phyloP scores from a whole-genome alignment of 352 stramenopile genomes.

The Phytophthora chlamydospora region DNA sequence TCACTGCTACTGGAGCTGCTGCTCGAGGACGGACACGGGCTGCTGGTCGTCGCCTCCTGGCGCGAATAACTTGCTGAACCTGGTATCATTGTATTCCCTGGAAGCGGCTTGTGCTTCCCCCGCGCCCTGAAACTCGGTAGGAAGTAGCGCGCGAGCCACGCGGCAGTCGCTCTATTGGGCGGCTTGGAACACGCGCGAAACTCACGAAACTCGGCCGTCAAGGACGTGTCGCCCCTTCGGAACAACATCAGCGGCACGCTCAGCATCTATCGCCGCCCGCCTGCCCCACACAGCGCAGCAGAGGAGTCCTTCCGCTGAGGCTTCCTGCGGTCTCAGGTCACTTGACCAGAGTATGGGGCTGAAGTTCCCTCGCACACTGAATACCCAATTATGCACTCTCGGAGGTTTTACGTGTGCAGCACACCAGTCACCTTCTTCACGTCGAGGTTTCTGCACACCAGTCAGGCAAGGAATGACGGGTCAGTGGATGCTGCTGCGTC shows the following conservation, averaged over 20 bases:
- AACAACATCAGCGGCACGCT: slow-evolving; percentile 24
- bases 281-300: slow-evolving; percentile 7
- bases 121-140: slow-evolving; percentile 2
- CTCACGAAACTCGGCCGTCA: not conserved
- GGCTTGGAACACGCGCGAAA: slow-evolving; percentile 1
- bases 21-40: slow-evolving; percentile 46
- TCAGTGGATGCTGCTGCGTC: slow-evolving; percentile 55
- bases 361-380: slow-evolving; percentile 17
- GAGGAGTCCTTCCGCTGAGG: slow-evolving; percentile 12
- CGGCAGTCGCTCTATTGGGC: slow-evolving; percentile 7
- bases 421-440: slow-evolving; percentile 8
- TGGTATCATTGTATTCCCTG: not conserved
- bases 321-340: slow-evolving; percentile 8
- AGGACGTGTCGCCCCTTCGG: slow-evolving; percentile 5
- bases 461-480: slow-evolving; percentile 35
- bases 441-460: too few relatives aligned
- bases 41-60: slow-evolving; percentile 27
- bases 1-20: slow-evolving; percentile 40
- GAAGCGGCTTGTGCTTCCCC: slow-evolving; percentile 5
- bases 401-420: slow-evolving; percentile 13
- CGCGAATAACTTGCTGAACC: not conserved
- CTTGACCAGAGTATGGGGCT: slow-evolving; percentile 20
- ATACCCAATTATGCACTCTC: not conserved
- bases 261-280: slow-evolving; percentile 21
- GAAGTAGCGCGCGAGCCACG: slow-evolving; percentile 15